Base-by-base conservation (phyloP, 2,329 filamentous ascomycete species). In the Nannizziopsis barbatae region DNA sequence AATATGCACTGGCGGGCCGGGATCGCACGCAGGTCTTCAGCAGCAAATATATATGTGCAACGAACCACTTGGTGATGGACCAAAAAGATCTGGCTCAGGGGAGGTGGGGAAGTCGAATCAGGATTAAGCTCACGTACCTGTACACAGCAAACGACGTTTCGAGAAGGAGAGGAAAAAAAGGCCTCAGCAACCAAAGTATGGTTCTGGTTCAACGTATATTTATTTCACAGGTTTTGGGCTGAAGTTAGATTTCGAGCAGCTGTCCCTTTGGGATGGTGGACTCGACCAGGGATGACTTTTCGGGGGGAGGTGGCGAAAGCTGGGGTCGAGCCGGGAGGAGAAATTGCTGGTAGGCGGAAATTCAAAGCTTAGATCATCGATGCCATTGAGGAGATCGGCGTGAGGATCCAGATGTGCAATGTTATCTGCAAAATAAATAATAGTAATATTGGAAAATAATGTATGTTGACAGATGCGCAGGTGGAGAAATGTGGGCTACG, bases 401-500 rank as follows among this genome's bases (percentile, higher is more conserved):
- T 18, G 44, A 46, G 44, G 42, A 49, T 38, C 40, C 27, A 50
- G 42, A 45, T 33, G 30, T 31, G 42, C 30, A 36, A 43, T 40
- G 18, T 40, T 45, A 15, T 8, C 41, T 50, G 47, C 35, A 38
- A 20, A 27, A 27, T n/a, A 27, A 27, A 27, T 27, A 27, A 27
- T 27, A 27, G 3, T n/a, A n/a, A n/a, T n/a, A n/a, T 49, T 35
- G n/a, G 9, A 38, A 42, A 30, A 18, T 27, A 27, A 27, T 27
- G 22, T 27, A 20, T 50, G 42, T 45, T 50, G 42, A 45, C 46
- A 47, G 47, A 36, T 39, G 51, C 44, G 33, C 27, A 37, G 48
- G 51, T 53, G 51, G 51, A 53, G 48, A 32, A 45, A 32, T 32
- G 47, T 47, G 51, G 45, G 22, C 22, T 37, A 52, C 45, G 49